Evolutionary conservation across 2,329 filamentous ascomycete genomes (phyloP), one percentile per base, ranked within the genome.

Genomic region (Pseudogymnoascus sp.): DNA sequence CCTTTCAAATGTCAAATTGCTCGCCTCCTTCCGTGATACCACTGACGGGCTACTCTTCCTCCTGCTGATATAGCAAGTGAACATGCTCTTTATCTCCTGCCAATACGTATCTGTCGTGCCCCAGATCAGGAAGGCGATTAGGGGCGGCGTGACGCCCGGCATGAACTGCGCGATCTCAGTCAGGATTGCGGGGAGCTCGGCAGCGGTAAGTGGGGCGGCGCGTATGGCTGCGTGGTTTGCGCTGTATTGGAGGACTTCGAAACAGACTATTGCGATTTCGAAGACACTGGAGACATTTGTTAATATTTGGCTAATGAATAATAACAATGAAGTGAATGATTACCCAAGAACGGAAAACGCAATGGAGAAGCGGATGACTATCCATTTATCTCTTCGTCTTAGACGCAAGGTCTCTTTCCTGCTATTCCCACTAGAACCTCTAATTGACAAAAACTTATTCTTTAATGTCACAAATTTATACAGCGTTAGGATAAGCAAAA

Each of bases 401-500:
- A 56, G n/a, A 14, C 47, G 47, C 25, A 33, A 7, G 5, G 25
- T 18, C 5, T 56, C 47, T 12, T 56, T 25, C 21, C 47, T 56
- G 47, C 47, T 56, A 33, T 56, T 56, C 8, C 47, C 47, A 12
- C 47, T 56, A 7, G 47, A 56, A 18, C 47, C 47, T 33, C 47
- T 56, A 18, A 56, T 12, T 18, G 47, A 56, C 3, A 25, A 56
- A 12, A 56, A 56, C n/a, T 56, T 56, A 11, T 33, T 56, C 8
- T 56, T 56, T 33, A 31, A 56, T 31, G n/a, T 71, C 12, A 80
- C 66, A 60, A 80, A 79, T 68, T 75, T 77, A 59, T 68, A 70
- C 3, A 79, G 68, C 37, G 77, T 78, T 23, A 74, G 69, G 5
- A 77, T 50, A 21, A 79, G 71, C 2, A 78, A 68, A 4, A 76